Conservation (phyloP, 2,329 filamentous ascomycete genomes). For the Pestalotiopsis sp. region DNA sequence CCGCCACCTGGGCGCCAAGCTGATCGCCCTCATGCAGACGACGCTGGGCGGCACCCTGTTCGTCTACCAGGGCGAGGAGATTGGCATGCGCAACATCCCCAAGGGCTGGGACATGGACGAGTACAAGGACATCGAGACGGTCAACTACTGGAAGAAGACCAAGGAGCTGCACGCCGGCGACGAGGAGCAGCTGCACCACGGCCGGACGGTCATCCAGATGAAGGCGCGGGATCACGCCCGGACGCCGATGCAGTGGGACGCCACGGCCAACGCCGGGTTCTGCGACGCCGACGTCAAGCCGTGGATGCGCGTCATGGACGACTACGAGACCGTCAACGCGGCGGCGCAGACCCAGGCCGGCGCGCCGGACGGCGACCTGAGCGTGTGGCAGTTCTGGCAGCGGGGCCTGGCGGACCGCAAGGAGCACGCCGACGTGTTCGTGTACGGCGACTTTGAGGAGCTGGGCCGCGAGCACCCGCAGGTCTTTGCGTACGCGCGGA, state of each 20-base stretch:
- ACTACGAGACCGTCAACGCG: conserved; percentile 58
- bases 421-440: conserved; percentile 57
- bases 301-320: conserved; percentile 63
- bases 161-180: conserved; percentile 37
- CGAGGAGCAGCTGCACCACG: conserved; percentile 42
- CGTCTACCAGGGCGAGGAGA: conserved; percentile 69
- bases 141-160: conserved; percentile 46
- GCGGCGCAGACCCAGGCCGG: conserved; percentile 45
- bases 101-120: conserved; percentile 59
- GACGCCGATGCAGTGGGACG: conserved; percentile 70
- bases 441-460: conserved; percentile 59
- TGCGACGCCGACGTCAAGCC: conserved; percentile 50
- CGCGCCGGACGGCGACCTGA: conserved; percentile 33
- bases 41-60: conserved; percentile 62
- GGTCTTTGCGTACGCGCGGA: conserved; percentile 26
- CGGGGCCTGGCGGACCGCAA: conserved; percentile 55
- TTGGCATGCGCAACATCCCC: conserved; percentile 65
- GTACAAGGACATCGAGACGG: conserved; percentile 55
- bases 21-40: conserved; percentile 56
- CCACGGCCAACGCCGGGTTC: conserved; percentile 60
- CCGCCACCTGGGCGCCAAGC: conserved; percentile 54
- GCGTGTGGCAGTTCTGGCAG: conserved; percentile 64
- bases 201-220: conserved; percentile 54
- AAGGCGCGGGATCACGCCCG: conserved; percentile 67
- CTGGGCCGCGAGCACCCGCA: conserved; percentile 21